phyloP scores from a whole-genome alignment of 306 rosid species.

The Astragalus glycyphyllos region DNA sequence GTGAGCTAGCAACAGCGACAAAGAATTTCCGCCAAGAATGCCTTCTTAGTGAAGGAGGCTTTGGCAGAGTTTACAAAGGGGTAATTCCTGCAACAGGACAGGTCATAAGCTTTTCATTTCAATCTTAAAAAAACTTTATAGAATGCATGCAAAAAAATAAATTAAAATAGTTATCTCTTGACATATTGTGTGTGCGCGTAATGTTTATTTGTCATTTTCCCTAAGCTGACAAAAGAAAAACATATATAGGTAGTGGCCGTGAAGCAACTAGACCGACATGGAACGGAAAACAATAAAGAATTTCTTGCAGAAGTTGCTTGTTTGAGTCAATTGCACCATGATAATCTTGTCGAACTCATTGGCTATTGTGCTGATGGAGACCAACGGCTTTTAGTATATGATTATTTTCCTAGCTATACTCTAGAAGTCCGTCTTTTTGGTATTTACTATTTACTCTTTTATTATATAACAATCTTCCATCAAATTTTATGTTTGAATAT shows the following conservation, averaged over 20 bases:
- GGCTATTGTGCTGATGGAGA: conserved; percentile 98
- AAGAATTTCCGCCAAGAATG: conserved; percentile 91
- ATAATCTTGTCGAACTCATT: conserved; percentile 72
- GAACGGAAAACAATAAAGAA: conserved; percentile 65
- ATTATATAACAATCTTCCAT: not conserved
- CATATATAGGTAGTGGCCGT: conserved; percentile 70
- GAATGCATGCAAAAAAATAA: too few species aligned
- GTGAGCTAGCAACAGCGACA: conserved; percentile 92
- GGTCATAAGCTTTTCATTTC: conserved; percentile 48
- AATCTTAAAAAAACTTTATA: too few species aligned
- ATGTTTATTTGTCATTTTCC: not conserved
- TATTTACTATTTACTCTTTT: conserved; percentile 15
- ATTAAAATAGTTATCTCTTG: too few species aligned
- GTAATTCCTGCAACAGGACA: conserved; percentile 63
- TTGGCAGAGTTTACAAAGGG: conserved; percentile 85
- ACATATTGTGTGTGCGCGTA: not conserved
- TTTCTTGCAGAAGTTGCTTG: conserved; percentile 63
- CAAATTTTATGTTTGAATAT: conserved; percentile 6
- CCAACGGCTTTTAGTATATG: conserved; percentile 88
- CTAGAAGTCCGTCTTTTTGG: conserved; percentile 74
- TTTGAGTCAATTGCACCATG: conserved; percentile 66
- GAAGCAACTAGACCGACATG: conserved; percentile 89
- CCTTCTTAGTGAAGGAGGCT: conserved; percentile 79
- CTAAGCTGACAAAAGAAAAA: not conserved
- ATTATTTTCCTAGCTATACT: conserved; percentile 57